These are phyloP conservation scores for Diplodia mutila DNA, from an alignment of 2,329 filamentous ascomycete genomes.

Conservation along the genomic window DNA sequence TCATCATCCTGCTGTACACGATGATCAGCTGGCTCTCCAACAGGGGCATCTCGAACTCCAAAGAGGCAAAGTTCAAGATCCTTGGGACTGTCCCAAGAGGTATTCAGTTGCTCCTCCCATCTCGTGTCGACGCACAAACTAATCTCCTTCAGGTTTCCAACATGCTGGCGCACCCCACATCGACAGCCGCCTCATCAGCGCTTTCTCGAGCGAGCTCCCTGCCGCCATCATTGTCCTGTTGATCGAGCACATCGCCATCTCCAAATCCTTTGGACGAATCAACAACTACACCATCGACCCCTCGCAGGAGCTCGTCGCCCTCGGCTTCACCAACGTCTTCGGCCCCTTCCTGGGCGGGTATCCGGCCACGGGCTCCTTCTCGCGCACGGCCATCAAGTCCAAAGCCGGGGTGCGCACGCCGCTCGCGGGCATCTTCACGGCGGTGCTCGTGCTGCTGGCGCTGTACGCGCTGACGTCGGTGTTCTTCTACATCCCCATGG, in stretches of 20 bases:
- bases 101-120: constrained; percentile 36
- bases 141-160: constrained; percentile 66
- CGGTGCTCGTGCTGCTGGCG: constrained; percentile 77
- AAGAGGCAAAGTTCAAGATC: constrained; percentile 64
- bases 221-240: constrained; percentile 85
- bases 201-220: constrained; percentile 73
- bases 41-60: constrained; percentile 46
- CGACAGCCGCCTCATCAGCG: constrained; percentile 64
- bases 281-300: constrained; percentile 94
- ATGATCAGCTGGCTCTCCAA: constrained; percentile 80
- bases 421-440: constrained; percentile 84
- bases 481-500: constrained; percentile 88
- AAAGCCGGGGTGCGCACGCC: constrained; percentile 91
- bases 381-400: constrained; percentile 89
- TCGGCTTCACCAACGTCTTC: constrained; percentile 83
- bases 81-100: constrained; percentile 76
- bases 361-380: constrained; percentile 90
- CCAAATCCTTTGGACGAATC: constrained; percentile 88
- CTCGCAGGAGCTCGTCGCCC: constrained; percentile 91
- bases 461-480: constrained; percentile 83
- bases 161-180: constrained; percentile 73
- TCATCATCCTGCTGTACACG: constrained; percentile 87
- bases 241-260: constrained; percentile 93
- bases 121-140: not conserved
- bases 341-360: constrained; percentile 88